Conservation (phyloP, 2,329 filamentous ascomycete genomes). For the Scedosporium minutisporum region DNA sequence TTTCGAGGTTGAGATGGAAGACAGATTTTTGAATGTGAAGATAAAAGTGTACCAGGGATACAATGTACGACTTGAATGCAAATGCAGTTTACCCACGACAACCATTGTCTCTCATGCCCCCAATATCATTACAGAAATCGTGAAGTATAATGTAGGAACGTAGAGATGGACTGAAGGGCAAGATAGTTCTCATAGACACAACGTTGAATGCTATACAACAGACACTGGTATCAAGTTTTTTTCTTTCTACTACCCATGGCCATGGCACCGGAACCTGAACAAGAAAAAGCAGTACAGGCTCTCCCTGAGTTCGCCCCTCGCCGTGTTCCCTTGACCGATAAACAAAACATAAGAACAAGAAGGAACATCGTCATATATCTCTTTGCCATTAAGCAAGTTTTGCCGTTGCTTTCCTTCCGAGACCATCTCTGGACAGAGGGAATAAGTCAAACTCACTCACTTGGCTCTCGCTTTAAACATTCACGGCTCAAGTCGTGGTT, state of each 20-base stretch:
- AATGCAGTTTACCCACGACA: background rate
- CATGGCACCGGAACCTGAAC: background rate
- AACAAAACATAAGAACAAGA: constrained; percentile 6
- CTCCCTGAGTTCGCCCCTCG: background rate
- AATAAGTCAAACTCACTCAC: too few relatives aligned
- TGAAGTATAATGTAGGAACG: too few relatives aligned
- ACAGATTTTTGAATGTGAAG: background rate
- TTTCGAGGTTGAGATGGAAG: background rate
- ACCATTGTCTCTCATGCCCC: too few relatives aligned
- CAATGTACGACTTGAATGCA: constrained; percentile 1
- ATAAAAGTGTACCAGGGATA: background rate
- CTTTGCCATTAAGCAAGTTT: too few relatives aligned
- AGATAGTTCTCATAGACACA: constrained; percentile 5
- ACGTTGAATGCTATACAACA: constrained; percentile 10
- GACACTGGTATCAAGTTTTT: background rate
- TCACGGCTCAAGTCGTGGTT: background rate
- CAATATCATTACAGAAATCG: too few relatives aligned
- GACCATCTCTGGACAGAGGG: too few relatives aligned
- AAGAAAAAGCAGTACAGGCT: background rate
- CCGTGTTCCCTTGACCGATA: background rate
- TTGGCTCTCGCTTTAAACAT: too few relatives aligned
- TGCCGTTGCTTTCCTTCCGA: too few relatives aligned
- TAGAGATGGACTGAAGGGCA: background rate
- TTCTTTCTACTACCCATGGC: background rate
- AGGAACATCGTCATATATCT: background rate